Conservation (phyloP, 148 eudicot genomes). For the Limonium bicolor region DNA sequence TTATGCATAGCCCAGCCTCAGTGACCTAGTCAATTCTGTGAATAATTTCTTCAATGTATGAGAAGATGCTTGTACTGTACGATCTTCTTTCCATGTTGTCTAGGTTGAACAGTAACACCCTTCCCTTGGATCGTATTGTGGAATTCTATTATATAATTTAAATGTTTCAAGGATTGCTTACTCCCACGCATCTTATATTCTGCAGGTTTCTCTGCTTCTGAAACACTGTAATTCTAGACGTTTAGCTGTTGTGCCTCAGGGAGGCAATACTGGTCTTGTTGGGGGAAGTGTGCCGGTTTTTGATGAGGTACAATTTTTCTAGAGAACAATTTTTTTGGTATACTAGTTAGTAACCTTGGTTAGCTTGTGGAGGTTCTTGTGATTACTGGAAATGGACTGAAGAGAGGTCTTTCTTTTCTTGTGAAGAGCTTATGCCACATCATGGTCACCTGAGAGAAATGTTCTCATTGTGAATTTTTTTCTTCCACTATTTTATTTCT, state of each 20-base stretch:
- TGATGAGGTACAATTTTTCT: constrained; percentile 57
- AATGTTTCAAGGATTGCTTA: background rate
- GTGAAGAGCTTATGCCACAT: too few relatives aligned
- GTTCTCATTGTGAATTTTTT: too few relatives aligned
- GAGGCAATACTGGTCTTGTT: constrained; percentile 97
- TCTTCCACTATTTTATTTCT: too few relatives aligned
- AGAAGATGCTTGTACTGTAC: background rate
- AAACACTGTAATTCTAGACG: constrained; percentile 59
- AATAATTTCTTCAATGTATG: background rate
- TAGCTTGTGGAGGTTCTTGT: background rate
- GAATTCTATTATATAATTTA: background rate
- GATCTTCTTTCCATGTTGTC: background rate
- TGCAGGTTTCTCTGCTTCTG: constrained; percentile 76
- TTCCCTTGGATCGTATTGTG: background rate
- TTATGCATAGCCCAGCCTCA: background rate
- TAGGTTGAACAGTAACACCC: background rate
- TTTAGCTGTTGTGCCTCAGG: constrained; percentile 92
- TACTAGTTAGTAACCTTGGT: background rate
- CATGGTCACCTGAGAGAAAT: too few relatives aligned
- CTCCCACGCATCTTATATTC: background rate
- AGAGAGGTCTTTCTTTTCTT: too few relatives aligned
- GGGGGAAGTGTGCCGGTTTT: constrained; percentile 98
- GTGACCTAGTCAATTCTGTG: background rate
- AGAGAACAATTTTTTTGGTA: background rate
- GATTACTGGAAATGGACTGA: background rate